Evolutionary conservation across 1,284 basidiomycete species (phyloP), one percentile per base, ranked within the genome.

Genomic region (Xerocomus nothofagi): DNA sequence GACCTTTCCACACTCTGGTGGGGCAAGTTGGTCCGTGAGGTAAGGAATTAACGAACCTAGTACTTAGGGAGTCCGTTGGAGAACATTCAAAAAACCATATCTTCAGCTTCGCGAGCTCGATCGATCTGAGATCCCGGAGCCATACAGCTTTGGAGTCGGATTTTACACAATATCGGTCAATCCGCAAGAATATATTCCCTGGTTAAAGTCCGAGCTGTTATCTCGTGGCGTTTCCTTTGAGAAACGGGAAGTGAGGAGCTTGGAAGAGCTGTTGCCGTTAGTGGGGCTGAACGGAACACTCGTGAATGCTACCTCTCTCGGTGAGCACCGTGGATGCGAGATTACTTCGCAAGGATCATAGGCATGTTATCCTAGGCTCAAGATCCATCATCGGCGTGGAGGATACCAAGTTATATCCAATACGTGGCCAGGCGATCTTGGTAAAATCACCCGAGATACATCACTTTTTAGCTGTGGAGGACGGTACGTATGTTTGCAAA

Each of bases 361-460:
- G 32, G 18, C 32, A n/a, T 33, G 17, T 27, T 10, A 21, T 32
- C 33, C 31, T 40, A 80, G 82, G 83, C 20, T 75, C 82, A 2
- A 69, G 71, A 24, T 77, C 77, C 3, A 71, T 87, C 30, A 69
- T 82, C n/a, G 85, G 83, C 8, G 80, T 88, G 9, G 73, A 82
- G 47, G 81, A 85, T 57, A 58, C 61, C 37, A 65, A 64, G 15
- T 73, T 86, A 21, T 77, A 76, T 58, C 87, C 88, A 4, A 81
- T 86, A 51, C 75, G 84, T n/a, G 88, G 88, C 1, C 88, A 90
- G 66, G 79, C 83, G 0, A 79, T 88, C 18, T 70, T 87, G 23
- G 77, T 84, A 23, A 63, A 76, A 44, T 79, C 82, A 2, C 78
- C 82, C 4, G 57, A 67, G 24, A 60, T 79, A 49, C 69, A 71